These are phyloP conservation scores for Calophaca sinica DNA, from an alignment of 306 rosid genomes.

Conservation along the genomic window DNA sequence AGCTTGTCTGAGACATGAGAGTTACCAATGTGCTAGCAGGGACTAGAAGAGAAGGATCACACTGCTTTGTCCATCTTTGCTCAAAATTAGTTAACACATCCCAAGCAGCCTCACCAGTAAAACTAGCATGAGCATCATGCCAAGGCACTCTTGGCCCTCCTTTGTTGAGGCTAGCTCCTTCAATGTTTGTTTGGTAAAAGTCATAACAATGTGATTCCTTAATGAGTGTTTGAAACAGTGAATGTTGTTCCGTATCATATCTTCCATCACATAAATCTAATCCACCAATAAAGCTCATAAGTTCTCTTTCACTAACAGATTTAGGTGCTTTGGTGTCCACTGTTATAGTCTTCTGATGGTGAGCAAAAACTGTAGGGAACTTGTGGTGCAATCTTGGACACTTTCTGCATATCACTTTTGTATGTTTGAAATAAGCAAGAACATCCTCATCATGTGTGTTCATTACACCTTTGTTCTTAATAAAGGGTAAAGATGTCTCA, in stretches of 20 bases:
- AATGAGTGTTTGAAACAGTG: conserved; percentile 76
- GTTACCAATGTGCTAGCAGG: conserved; percentile 57
- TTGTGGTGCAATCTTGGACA: conserved; percentile 70
- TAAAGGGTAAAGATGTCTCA: conserved; percentile 76
- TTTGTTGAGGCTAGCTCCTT: conserved; percentile 68
- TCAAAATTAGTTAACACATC: conserved; percentile 84
- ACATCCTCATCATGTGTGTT: conserved; percentile 82
- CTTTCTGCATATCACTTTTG: conserved; percentile 81
- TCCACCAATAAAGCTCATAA: conserved; percentile 87
- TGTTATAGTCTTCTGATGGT: conserved; percentile 84
- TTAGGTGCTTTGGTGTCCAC: conserved; percentile 59
- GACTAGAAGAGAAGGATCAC: conserved; percentile 71
- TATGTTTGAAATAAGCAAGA: conserved; percentile 64
- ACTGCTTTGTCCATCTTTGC: conserved; percentile 87
- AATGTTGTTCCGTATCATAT: conserved; percentile 87
- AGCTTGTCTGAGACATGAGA: conserved; percentile 52
- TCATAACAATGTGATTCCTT: conserved; percentile 70
- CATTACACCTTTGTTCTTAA: conserved; percentile 78
- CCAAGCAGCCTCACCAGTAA: conserved; percentile 88
- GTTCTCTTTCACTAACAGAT: conserved; percentile 60
- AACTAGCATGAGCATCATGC: conserved; percentile 95
- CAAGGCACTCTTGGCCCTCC: conserved; percentile 96
- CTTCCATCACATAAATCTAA: conserved; percentile 85
- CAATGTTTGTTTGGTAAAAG: conserved; percentile 79
- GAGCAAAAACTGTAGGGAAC: conserved; percentile 81